These are phyloP conservation scores for Nectriaceae sp. DNA, from an alignment of 2,329 filamentous ascomycete species.

Conservation along the genomic window DNA sequence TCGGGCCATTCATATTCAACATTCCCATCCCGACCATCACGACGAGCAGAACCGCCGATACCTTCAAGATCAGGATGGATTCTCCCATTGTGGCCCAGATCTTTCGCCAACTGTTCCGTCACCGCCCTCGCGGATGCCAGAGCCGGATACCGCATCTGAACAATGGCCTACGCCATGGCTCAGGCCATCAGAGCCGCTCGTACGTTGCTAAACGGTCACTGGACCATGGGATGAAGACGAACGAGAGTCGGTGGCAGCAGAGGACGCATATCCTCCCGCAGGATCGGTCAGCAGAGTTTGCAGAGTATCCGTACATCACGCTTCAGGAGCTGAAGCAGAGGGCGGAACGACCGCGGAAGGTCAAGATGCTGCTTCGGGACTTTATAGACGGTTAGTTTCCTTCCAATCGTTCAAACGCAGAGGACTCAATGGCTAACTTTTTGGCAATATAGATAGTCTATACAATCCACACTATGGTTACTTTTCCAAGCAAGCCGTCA, in stretches of 20 bases:
- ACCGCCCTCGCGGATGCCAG: conserved; percentile 45
- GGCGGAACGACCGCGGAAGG: conserved; percentile 76
- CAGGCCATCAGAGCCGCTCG: conserved; percentile 24
- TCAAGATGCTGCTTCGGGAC: conserved; percentile 97
- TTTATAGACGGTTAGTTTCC: conserved; percentile 81
- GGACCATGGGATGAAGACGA: conserved; percentile 46
- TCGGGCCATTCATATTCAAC: conserved; percentile 16
- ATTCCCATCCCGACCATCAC: background rate
- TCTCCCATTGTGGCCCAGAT: conserved; percentile 75
- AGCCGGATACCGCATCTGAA: conserved; percentile 24
- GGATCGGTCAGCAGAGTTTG: conserved; percentile 80
- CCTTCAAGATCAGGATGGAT: conserved; percentile 62
- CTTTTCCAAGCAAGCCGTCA: conserved; percentile 94
- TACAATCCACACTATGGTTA: conserved; percentile 96
- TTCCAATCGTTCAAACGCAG: conserved; percentile 1
- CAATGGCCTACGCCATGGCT: conserved; percentile 29
- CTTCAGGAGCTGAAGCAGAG: conserved; percentile 73
- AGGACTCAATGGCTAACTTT: conserved; percentile 22
- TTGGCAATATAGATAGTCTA: conserved; percentile 67
- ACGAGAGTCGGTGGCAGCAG: conserved; percentile 84
- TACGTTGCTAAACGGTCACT: conserved; percentile 34
- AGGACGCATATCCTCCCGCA: conserved; percentile 72
- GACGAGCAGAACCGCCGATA: conserved; percentile 6
- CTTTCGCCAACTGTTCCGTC: conserved; percentile 83
- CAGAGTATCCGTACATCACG: conserved; percentile 81